Evolutionary conservation across 1,284 basidiomycete genomes (phyloP).

Genomic region (Malassezia sympodialis): DNA sequence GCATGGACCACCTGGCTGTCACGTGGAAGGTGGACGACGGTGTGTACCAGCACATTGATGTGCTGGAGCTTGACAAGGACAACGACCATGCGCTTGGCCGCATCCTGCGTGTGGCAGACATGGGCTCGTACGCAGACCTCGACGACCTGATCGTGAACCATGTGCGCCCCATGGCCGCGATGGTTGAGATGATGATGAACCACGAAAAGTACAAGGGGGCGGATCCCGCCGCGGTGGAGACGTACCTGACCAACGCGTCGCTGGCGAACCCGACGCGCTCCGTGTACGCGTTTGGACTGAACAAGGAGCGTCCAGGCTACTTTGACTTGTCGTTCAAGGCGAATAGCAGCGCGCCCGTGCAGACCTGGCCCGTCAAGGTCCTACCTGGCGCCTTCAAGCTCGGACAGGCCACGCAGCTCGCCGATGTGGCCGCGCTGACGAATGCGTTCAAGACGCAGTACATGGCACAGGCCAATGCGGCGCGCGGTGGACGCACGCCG

Average conservation of each 20-base stretch:
- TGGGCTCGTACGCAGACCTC: constrained; percentile 77
- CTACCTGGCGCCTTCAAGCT: constrained; percentile 44
- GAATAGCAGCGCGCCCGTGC: constrained; percentile 51
- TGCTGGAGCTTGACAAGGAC: constrained; percentile 66
- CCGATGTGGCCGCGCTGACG: constrained; percentile 39
- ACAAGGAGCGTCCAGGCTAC: constrained; percentile 78
- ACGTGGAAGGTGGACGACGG: constrained; percentile 99
- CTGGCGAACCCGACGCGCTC: constrained; percentile 88
- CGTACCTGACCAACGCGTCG: constrained; percentile 49
- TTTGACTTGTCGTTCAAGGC: constrained; percentile 88
- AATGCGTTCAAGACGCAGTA: constrained; percentile 49
- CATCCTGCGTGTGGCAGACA: constrained; percentile 64
- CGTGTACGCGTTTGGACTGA: constrained; percentile 90
- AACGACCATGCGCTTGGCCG: constrained; percentile 62
- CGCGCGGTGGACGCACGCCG: constrained; percentile 32
- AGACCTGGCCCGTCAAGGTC: constrained; percentile 48
- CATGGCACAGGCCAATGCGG: constrained; percentile 28
- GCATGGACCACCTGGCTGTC: constrained; percentile 82
- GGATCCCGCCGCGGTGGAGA: constrained; percentile 65
- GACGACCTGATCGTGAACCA: constrained; percentile 97
- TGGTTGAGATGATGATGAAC: constrained; percentile 86
- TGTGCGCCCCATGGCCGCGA: constrained; percentile 82
- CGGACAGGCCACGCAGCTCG: constrained; percentile 38
- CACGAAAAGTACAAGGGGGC: constrained; percentile 92
- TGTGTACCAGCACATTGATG: constrained; percentile 94